Base-by-base conservation (phyloP, 2,329 filamentous ascomycete species). In the Fonsecaea erecta region DNA sequence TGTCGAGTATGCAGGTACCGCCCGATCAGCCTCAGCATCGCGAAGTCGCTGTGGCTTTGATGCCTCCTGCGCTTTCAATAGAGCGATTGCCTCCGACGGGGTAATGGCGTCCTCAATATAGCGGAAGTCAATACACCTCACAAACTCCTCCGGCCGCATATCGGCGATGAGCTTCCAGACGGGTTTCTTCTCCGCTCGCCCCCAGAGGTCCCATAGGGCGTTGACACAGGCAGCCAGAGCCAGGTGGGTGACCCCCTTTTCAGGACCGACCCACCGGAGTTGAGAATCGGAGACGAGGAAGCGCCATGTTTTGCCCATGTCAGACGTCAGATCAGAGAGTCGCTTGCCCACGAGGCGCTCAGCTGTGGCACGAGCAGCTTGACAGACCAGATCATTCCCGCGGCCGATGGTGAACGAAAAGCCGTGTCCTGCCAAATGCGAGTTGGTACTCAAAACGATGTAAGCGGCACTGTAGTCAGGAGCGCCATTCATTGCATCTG, bases 101-200 rank as follows among this genome's bases (percentile, higher is more conserved):
- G 92, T 96, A 70, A 97, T 83, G n/a, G 92, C 92, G 78, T 97
- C 93, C 26, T 91, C 95, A 77, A 97, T 96, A 80, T 97, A 97
- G 56, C 93, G 85, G 82, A 97, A 97, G 80, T 97, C 93, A 75
- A 97, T 93, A 80, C 93, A 94, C 65, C 84, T 80, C 58, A 97
- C 92, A 58, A 96, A 87, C 80, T 97, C 89, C 79, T 95, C 90
- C 0, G 93, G 92, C 2, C 85, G 89, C 91, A 97, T 96, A 71
- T 97, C 93, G 11, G 90, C 90, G 26, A 97, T 90, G 68, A 97
- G 89, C 65, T 88, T 86, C 93, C 93, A 97, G 14, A 97, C 91
- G 2, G 93, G 93, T 82, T 97, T 96, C 70, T 86, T 84, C 37
- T 95, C 85, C 1, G 85, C 85, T 81, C 96, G 96, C 61, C 91